Evolutionary conservation across 805 yeast species (phyloP), one percentile per base, ranked within the genome.

Genomic region (Barnettozyma botsteinii): DNA sequence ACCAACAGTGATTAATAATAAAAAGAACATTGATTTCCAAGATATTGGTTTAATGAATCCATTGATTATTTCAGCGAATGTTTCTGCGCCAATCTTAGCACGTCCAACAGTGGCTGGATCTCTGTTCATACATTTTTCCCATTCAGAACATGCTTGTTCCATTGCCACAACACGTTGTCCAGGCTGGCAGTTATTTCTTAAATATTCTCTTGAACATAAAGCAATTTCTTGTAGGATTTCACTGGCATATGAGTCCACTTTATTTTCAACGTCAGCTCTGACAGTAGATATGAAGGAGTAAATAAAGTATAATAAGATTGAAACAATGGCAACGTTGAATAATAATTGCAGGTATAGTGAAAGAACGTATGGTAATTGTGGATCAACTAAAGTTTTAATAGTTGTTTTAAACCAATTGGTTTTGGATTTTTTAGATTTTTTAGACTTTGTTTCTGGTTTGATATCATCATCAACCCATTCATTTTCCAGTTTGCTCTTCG

Each of bases 71-170:
- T 83, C 91, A 2, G 94, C 95, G 50, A 86, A 70, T 0, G 91
- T 81, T 55, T 81, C 88, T 0, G 94, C 94, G 34, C 88, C 79
- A 40, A 87, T 72, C 45, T 70, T 71, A 1, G 91, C 84, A 35
- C 77, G 72, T 4, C 85, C 89, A 11, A 80, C 70, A 1, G 60
- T 61, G 4, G 73, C 71, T 9, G 95, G 89, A 47, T 86, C 91
- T 35, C 79, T 64, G 50, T 79, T 76, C 88, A 86, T 85, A 59
- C 98, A 93, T 42, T 71, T 72, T 45, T 76, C 81, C 93, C 95
- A 86, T 26, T 68, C 69, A 26, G 71, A 66, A 60, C 98, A 91
- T 12, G 75, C 64, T 2, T 62, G 60, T 50, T 82, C 93, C 14
- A 87, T 59, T 0, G 86, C 88, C 0, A 95, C 96, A 0, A 79